These are phyloP conservation scores for Scytalidium sp. DNA, from an alignment of 2,329 filamentous ascomycete genomes.

Conservation along the genomic window DNA sequence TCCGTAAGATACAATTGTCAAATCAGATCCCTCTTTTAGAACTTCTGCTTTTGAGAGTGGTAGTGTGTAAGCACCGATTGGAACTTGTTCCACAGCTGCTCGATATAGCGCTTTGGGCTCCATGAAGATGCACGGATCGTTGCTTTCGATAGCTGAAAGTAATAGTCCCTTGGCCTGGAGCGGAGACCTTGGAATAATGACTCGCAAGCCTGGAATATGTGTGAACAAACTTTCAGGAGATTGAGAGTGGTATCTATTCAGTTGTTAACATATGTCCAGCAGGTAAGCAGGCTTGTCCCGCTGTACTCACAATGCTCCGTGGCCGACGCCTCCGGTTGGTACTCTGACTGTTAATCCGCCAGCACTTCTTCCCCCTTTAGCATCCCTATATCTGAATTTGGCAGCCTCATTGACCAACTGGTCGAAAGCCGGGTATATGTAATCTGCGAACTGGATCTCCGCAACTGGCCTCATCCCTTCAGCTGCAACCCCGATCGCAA, in stretches of 20 bases:
- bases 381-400: constrained; percentile 67
- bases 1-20: constrained; percentile 69
- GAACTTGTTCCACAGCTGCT: constrained; percentile 70
- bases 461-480: constrained; percentile 91
- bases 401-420: constrained; percentile 76
- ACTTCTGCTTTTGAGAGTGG: constrained; percentile 68
- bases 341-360: constrained; percentile 70
- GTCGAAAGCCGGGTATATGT: constrained; percentile 74
- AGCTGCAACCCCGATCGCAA: constrained; percentile 84
- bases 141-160: constrained; percentile 57
- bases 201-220: constrained; percentile 66
- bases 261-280: constrained; percentile 15
- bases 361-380: constrained; percentile 50
- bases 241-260: constrained; percentile 62
- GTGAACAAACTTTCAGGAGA: constrained; percentile 70
- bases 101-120: constrained; percentile 74
- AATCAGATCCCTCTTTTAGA: constrained; percentile 61
- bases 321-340: constrained; percentile 70
- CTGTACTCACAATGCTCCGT: constrained; percentile 58
- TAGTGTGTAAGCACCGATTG: constrained; percentile 62
- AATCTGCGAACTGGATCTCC: constrained; percentile 81
- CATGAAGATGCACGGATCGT: constrained; percentile 73
- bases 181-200: constrained; percentile 68
- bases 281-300: not conserved
- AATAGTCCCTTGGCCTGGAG: constrained; percentile 70